Evolutionary conservation across 192 early-diverging fungal genomes (phyloP).

Genomic region (Cetraspora pellucida): DNA sequence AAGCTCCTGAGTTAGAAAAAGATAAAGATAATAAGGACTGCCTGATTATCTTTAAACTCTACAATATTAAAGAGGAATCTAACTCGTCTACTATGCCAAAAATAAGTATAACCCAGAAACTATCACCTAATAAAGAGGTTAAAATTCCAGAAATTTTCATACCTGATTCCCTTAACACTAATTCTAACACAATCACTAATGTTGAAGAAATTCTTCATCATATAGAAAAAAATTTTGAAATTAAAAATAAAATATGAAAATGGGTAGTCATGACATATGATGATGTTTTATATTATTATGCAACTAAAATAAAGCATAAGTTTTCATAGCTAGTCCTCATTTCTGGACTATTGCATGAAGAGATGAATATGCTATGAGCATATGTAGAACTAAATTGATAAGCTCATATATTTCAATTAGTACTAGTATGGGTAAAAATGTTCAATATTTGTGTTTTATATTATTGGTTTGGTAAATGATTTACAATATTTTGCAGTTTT

Average conservation of each 20-base stretch:
- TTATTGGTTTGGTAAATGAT: no score
- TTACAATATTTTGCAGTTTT: no score
- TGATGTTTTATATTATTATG: conserved; percentile 22
- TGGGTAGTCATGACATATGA: conserved; percentile 11
- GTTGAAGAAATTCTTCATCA: conserved; percentile 20
- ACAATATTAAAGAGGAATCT: conserved; percentile 3
- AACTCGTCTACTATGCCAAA: background rate
- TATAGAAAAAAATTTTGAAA: conserved; percentile 15
- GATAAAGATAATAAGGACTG: background rate
- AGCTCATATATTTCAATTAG: no score
- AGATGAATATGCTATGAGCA: no score
- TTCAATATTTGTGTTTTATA: no score
- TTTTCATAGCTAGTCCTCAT: conserved; percentile 10
- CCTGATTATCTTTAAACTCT: conserved; percentile 4
- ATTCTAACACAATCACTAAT: conserved; percentile 16
- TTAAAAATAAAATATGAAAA: conserved; percentile 20
- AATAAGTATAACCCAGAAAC: conserved; percentile 17
- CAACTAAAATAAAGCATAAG: no score
- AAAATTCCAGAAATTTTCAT: conserved; percentile 12
- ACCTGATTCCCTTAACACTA: conserved; percentile 10
- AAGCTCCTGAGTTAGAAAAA: background rate
- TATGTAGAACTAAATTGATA: no score
- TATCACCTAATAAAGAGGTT: conserved; percentile 3
- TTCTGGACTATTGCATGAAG: conserved; percentile 28
- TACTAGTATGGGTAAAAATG: no score